phyloP scores from a whole-genome alignment of 1,284 basidiomycete genomes.

The Trichosporon coremiiforme region DNA sequence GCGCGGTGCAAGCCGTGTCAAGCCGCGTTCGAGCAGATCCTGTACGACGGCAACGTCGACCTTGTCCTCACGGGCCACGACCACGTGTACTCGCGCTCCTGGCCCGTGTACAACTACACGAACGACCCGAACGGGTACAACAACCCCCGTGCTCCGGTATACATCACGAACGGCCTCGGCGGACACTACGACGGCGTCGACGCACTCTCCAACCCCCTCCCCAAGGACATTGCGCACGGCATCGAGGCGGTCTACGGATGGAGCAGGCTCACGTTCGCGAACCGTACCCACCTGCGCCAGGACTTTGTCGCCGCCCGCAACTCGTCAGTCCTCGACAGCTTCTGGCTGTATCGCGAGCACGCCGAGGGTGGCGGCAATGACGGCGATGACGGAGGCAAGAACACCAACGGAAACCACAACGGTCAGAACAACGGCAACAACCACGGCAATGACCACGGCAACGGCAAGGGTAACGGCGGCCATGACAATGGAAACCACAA shows the following conservation, averaged over 20 bases:
- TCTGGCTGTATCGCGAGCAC: slow-evolving; percentile 36
- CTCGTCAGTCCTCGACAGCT: slow-evolving; percentile 35
- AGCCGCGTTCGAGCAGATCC: slow-evolving; percentile 47
- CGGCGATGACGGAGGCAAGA: neutral
- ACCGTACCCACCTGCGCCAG: slow-evolving; percentile 41
- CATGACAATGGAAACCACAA: too few species aligned
- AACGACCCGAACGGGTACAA: slow-evolving; percentile 40
- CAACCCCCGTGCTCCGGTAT: slow-evolving; percentile 36
- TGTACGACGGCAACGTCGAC: slow-evolving; percentile 52
- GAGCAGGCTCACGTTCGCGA: slow-evolving; percentile 46
- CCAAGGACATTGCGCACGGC: slow-evolving; percentile 36
- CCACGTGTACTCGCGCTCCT: slow-evolving; percentile 48
- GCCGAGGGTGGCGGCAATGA: neutral
- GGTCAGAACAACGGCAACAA: slow-evolving; percentile 3
- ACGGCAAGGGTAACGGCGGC: too few species aligned
- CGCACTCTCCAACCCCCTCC: slow-evolving; percentile 34
- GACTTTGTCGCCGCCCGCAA: slow-evolving; percentile 37
- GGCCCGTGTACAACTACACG: slow-evolving; percentile 47
- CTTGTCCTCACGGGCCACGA: slow-evolving; percentile 50
- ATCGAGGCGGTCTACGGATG: slow-evolving; percentile 45
- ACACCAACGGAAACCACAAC: neutral
- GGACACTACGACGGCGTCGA: slow-evolving; percentile 51
- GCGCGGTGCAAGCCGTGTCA: slow-evolving; percentile 41
- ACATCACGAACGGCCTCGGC: slow-evolving; percentile 50
- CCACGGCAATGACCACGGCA: neutral